phyloP scores from a whole-genome alignment of 192 early-diverging fungal genomes.

The Coemansia sp. region DNA sequence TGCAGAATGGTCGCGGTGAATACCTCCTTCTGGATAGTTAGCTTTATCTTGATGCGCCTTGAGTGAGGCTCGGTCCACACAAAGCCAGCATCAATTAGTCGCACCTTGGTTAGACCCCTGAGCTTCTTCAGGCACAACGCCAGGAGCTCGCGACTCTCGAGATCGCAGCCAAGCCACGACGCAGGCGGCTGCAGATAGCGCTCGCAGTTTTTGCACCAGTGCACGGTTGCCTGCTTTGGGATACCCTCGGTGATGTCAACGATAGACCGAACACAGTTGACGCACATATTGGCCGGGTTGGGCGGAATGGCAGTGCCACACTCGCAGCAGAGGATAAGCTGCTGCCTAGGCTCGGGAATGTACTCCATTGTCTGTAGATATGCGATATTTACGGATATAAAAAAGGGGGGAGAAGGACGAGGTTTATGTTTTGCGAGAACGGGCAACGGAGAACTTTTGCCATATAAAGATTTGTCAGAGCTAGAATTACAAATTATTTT shows the following conservation, averaged over 20 bases:
- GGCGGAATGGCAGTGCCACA: constrained; percentile 95
- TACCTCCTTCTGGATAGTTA: constrained; percentile 99
- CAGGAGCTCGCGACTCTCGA: constrained; percentile 91
- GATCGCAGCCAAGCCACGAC: constrained; percentile 84
- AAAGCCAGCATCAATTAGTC: constrained; percentile 96
- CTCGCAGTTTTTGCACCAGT: constrained; percentile 97
- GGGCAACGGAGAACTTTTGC: constrained; percentile 4
- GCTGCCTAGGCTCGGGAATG: constrained; percentile 50
- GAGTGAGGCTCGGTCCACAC: constrained; percentile 98
- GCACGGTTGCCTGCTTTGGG: constrained; percentile 93
- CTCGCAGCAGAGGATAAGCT: constrained; percentile 80
- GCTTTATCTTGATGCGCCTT: constrained; percentile 92
- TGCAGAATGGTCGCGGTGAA: constrained; percentile 94
- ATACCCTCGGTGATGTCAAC: constrained; percentile 99
- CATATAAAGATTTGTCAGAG: background rate
- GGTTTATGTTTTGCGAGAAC: background rate
- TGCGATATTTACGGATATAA: constrained; percentile 1
- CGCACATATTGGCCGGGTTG: constrained; percentile 98
- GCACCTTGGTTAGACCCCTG: constrained; percentile 87
- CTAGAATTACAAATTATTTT: constrained; percentile 6
- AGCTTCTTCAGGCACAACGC: constrained; percentile 93
- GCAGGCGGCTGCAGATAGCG: constrained; percentile 94
- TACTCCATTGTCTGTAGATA: constrained; percentile 48
- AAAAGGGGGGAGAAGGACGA: background rate
- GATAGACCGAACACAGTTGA: constrained; percentile 95